Evolutionary conservation across 371 early-diverging fungal species (phyloP), one percentile per base, ranked within the genome.

Genomic region (Mortierella sp.): DNA sequence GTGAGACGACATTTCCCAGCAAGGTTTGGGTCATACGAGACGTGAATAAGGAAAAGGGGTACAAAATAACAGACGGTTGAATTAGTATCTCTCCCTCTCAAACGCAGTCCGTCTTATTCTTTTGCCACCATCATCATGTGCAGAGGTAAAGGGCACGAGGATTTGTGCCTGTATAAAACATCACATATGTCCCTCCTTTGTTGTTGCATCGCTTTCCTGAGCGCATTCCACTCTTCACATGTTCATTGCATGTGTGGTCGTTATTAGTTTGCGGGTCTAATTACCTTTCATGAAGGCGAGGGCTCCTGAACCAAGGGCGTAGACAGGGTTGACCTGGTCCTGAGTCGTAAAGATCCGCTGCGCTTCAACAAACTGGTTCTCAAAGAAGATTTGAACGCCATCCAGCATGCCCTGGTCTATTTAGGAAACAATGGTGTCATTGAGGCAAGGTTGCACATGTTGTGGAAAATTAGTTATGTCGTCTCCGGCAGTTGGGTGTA

Each of bases 311-410:
- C 86, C 86, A 34, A 86, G 78, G 58, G 82, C 80, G 55, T 80
- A 86, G 70, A 86, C 74, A 48, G 86, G 86, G 26, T 86, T 80
- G 57, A 77, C 72, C 28, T 86, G 82, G 21, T 86, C 86, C 74
- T 80, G 86, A 11, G 86, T 50, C 3, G 86, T 72, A 80, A 86
- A 86, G 72, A 80, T 75, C 47, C 78, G 77, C 42, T 86, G 86
- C 31, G 93, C 92, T 65, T 91, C 87, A 28, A 87, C 78, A 79
- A 93, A 93, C 72, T 90, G 81, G 84, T 93, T 93, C 73, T 92
- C 90, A 70, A 93, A 93, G 48, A 93, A 90, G 28, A 88, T 84
- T 34, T 87, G 60, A 42, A 93, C 88, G 26, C 91, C 93, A 13
- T 80, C 84, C 44, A 88, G 60, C 90, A 92, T 91, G 26, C 83